A percentile compares a stretch with the other conserved stretches of the same genome.
Conservation (phyloP, 805 yeast species). For the Pichia gijzeniarum region DNA sequence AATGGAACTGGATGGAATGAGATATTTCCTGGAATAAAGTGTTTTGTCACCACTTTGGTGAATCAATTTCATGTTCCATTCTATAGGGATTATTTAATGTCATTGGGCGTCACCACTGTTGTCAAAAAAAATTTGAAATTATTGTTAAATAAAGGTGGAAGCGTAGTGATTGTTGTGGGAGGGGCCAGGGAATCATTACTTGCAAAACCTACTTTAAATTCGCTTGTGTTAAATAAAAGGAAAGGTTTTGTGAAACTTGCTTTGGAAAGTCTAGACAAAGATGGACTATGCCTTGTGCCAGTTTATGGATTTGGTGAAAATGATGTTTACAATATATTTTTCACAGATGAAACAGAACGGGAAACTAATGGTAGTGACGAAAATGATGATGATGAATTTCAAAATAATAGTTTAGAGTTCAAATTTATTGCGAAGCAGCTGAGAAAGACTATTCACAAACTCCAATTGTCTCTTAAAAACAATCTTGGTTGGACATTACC, state of each 20-base stretch:
- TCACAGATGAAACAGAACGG: conserved; percentile 21
- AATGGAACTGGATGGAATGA: conserved; percentile 37
- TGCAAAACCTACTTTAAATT: conserved; percentile 54
- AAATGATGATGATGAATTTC: conserved; percentile 15
- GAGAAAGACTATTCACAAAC: conserved; percentile 24
- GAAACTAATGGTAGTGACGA: conserved; percentile 28
- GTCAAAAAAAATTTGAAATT: conserved; percentile 63
- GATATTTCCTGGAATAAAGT: conserved; percentile 72
- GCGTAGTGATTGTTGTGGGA: conserved; percentile 87
- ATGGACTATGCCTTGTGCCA: conserved; percentile 56
- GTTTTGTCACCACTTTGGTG: conserved; percentile 71
- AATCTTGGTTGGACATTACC: conserved; percentile 82
- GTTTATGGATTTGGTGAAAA: conserved; percentile 90
- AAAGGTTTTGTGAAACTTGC: conserved; percentile 90
- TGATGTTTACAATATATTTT: conserved; percentile 41
- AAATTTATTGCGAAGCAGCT: neutral
- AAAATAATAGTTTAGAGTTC: neutral
- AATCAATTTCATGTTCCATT: conserved; percentile 82
- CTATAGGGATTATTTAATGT: conserved; percentile 76
- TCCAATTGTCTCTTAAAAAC: conserved; percentile 69
- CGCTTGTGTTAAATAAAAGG: conserved; percentile 67
- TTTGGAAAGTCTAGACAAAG: conserved; percentile 40
- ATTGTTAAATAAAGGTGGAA: conserved; percentile 56
- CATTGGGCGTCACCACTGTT: conserved; percentile 82
- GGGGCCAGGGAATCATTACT: conserved; percentile 89